phyloP scores from a whole-genome alignment of 345 rosid genomes.

The Lumnitzera racemosa region DNA sequence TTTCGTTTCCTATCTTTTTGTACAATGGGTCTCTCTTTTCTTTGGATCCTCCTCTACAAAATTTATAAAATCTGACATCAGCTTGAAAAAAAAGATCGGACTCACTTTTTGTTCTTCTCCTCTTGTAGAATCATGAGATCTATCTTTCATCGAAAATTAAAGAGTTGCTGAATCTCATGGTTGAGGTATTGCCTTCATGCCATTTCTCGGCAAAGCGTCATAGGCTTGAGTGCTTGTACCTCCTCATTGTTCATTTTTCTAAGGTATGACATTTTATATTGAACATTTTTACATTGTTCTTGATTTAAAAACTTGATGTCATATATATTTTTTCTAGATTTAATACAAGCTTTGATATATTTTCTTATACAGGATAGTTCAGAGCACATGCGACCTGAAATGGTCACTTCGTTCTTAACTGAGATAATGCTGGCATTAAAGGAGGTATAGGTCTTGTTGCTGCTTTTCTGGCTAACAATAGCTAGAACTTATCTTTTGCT shows the following conservation, averaged over 20 bases:
- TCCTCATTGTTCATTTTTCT: constrained; percentile 52
- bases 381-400: constrained; percentile 40
- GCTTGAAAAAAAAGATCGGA: background rate
- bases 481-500: no score
- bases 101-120: constrained; percentile 1
- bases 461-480: background rate
- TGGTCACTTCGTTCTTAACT: constrained; percentile 66
- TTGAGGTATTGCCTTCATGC: constrained; percentile 54
- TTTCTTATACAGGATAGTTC: constrained; percentile 43
- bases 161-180: constrained; percentile 66
- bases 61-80: no score
- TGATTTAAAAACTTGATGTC: no score
- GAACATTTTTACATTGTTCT: background rate
- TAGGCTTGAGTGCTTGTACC: constrained; percentile 85
- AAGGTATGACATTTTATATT: constrained; percentile 31
- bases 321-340: no score
- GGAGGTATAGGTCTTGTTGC: constrained; percentile 53
- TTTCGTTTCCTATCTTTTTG: background rate
- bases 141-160: constrained; percentile 51
- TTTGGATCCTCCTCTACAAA: no score
- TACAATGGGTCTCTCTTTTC: no score
- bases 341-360: background rate
- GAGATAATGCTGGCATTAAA: constrained; percentile 86
- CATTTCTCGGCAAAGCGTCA: constrained; percentile 92
- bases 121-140: constrained; percentile 45